Evolutionary conservation across 306 rosid genomes (phyloP).

Genomic region (Pterocarpus santalinus): DNA sequence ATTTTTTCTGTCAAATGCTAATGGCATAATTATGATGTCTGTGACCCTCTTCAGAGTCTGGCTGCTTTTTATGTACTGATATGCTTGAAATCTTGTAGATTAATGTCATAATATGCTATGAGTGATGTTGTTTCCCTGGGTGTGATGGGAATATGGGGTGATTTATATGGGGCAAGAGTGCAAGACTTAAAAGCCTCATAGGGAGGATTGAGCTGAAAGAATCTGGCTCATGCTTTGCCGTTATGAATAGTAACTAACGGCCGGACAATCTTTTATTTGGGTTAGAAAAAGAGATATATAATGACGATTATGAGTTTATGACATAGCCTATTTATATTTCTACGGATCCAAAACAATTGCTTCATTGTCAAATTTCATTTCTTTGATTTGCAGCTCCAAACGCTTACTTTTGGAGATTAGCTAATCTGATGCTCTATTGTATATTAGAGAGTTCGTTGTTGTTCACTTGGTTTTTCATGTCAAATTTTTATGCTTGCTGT

Average conservation of each 20-base stretch:
- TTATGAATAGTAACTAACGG: slow-evolving; percentile 22
- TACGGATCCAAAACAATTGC: slow-evolving; percentile 6
- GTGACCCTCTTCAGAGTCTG: neutral
- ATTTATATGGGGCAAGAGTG: neutral
- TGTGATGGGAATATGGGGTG: neutral
- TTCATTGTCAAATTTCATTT: slow-evolving; percentile 11
- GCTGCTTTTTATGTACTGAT: neutral
- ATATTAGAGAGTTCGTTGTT: slow-evolving; percentile 22
- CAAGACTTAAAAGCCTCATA: neutral
- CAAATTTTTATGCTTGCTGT: slow-evolving; percentile 25
- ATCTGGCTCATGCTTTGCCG: slow-evolving; percentile 3
- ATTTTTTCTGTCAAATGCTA: slow-evolving; percentile 7
- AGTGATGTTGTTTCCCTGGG: neutral
- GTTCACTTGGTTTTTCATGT: slow-evolving; percentile 18
- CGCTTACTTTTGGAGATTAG: slow-evolving; percentile 1
- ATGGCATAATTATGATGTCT: neutral
- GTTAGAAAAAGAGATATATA: neutral
- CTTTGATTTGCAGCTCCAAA: slow-evolving; percentile 20
- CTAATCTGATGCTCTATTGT: slow-evolving; percentile 4
- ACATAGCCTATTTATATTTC: slow-evolving; percentile 29
- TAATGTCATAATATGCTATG: neutral
- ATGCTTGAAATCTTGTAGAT: neutral
- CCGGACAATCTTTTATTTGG: neutral
- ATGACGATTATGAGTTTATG: slow-evolving; percentile 16
- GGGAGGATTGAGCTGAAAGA: slow-evolving; percentile 16